phyloP scores from a whole-genome alignment of 179 eudicot species.

The Heliamphora pulchella region DNA sequence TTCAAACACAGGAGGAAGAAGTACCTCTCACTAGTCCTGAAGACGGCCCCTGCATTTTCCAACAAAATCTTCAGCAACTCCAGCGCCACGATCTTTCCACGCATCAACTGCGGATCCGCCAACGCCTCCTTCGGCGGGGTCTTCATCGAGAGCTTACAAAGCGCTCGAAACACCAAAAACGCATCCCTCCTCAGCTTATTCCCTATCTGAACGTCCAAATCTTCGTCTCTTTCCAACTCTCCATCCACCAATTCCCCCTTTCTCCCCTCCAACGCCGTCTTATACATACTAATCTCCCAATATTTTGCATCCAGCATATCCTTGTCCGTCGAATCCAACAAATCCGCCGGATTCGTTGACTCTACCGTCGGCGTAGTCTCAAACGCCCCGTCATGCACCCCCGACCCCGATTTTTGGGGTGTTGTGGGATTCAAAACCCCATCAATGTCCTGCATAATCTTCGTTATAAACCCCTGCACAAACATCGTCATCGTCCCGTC shows the following conservation, averaged over 20 bases:
- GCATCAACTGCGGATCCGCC: slow-evolving; percentile 77
- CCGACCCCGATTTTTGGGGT: slow-evolving; percentile 21
- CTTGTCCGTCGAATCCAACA: slow-evolving; percentile 93
- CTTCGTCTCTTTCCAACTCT: slow-evolving; percentile 79
- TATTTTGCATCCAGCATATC: slow-evolving; percentile 99
- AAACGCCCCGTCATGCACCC: slow-evolving; percentile 80
- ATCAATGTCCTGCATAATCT: slow-evolving; percentile 75
- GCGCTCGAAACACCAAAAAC: slow-evolving; percentile 86
- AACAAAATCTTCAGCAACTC: slow-evolving; percentile 96
- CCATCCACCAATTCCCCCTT: slow-evolving; percentile 91
- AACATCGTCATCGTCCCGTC: slow-evolving; percentile 65
- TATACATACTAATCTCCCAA: slow-evolving; percentile 99
- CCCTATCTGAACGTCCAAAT: slow-evolving; percentile 92
- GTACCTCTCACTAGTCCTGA: slow-evolving; percentile 97
- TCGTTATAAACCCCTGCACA: slow-evolving; percentile 87
- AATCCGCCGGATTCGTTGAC: slow-evolving; percentile 87
- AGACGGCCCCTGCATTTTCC: slow-evolving; percentile 94
- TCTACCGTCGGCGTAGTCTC: slow-evolving; percentile 78
- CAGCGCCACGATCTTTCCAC: slow-evolving; percentile 89
- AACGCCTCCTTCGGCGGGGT: slow-evolving; percentile 91
- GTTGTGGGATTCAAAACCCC: slow-evolving; percentile 63
- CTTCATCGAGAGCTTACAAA: slow-evolving; percentile 95
- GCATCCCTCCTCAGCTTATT: slow-evolving; percentile 93
- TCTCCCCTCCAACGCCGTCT: slow-evolving; percentile 87
- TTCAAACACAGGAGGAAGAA: background rate